Evolutionary conservation across 2,329 filamentous ascomycete species (phyloP).

Genomic region (Aspergillus ochraceus): DNA sequence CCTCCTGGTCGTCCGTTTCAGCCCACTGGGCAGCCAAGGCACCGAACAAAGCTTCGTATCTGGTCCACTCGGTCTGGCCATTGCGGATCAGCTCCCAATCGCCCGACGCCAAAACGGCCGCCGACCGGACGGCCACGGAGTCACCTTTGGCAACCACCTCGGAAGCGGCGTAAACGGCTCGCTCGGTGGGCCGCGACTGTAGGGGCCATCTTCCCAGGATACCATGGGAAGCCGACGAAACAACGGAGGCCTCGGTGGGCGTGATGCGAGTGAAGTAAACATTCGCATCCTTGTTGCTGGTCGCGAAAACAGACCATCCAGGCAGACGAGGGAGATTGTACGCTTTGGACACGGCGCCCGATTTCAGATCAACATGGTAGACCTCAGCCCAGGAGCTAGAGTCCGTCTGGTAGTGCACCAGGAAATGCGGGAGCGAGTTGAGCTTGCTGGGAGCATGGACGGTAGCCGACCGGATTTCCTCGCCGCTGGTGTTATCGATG

Average conservation of each 20-base stretch:
- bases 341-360: slow-evolving; percentile 67
- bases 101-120: slow-evolving; percentile 62
- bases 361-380: slow-evolving; percentile 76
- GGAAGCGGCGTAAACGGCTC: slow-evolving; percentile 68
- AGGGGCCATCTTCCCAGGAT: slow-evolving; percentile 73
- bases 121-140: slow-evolving; percentile 75
- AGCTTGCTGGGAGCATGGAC: slow-evolving; percentile 73
- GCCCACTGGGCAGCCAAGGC: slow-evolving; percentile 79
- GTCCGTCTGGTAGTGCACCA: slow-evolving; percentile 75
- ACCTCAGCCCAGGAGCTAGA: slow-evolving; percentile 78
- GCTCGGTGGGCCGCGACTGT: slow-evolving; percentile 46
- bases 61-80: slow-evolving; percentile 75
- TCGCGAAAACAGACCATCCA: slow-evolving; percentile 74
- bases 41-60: slow-evolving; percentile 78
- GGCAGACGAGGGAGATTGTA: slow-evolving; percentile 74
- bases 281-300: slow-evolving; percentile 73
- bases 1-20: slow-evolving; percentile 70
- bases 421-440: slow-evolving; percentile 75
- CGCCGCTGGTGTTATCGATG: slow-evolving; percentile 41
- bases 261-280: slow-evolving; percentile 88
- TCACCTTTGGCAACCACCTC: slow-evolving; percentile 76
- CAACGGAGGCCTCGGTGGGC: slow-evolving; percentile 68
- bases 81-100: slow-evolving; percentile 86
- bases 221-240: slow-evolving; percentile 75
- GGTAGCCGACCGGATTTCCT: slow-evolving; percentile 55